Base-by-base conservation (phyloP, 768 basidiomycete genomes). In the Mrakia frigida region DNA sequence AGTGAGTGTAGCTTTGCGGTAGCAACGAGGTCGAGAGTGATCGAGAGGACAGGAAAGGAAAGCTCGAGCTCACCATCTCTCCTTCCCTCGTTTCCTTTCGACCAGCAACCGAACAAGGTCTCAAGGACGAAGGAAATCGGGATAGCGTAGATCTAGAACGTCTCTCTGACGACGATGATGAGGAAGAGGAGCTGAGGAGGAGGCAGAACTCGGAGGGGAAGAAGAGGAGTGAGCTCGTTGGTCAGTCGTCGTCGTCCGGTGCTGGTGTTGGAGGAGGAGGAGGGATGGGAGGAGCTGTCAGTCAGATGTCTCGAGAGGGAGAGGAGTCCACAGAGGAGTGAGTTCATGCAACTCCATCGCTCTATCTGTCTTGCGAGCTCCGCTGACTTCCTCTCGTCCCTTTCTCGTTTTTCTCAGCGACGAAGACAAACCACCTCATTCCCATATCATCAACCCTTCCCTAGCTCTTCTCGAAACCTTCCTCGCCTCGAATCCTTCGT, bases 201-300 rank as follows among this genome's bases (percentile, higher is more conserved):
- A 68, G 37, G 65, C 23, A 39, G 39, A 68, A n/a, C 37, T 16
- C 0, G 65, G 65, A 68, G 39, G 65, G 65, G 9, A 65, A 6
- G 33, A n/a, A 33, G 16, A 28, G 9, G 9, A 41, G 28, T 3
- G 46, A 35, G 52, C 28, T 21, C 6, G 46, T 28, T 16, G 31
- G 46, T 0, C 13, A 3, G 18, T 50, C 43, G 25, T 25, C 39
- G 21, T 13, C 46, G 46, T 31, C 31, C 2, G 53, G 28, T 28
- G 31, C 52, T 23, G 28, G n/a, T n/a, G n/a, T n/a, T n/a, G n/a
- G n/a, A n/a, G n/a, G 6, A 14, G 52, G 46, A n/a, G 70, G 53
- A 21, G 70, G 70, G 31, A 72, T 72, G 70, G 70, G 70, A 11
- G 50, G 50, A 33, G 67, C 35, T 11, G 70, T 72, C 46, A 72